Evolutionary conservation across 768 basidiomycete genomes (phyloP), one percentile per base, ranked within the genome.

Genomic region (Asterophora parasitica): DNA sequence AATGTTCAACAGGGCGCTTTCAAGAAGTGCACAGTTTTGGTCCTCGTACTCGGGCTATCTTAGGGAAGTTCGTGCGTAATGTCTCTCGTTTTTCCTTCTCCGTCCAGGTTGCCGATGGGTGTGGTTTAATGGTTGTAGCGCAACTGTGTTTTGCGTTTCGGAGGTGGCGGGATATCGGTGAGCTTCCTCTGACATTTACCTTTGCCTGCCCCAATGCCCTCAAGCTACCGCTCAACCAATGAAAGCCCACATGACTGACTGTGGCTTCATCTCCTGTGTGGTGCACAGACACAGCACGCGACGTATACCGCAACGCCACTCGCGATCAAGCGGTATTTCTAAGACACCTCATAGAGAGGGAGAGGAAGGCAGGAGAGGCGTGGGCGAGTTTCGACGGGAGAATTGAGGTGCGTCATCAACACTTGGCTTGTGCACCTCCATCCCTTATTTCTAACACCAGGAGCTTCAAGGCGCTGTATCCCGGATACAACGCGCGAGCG

Each of bases 41-140:
- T 88, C 88, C 3, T 88, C 85, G 48, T 89, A 88, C 63, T 90
- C 88, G 2, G 88, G 88, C 0, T 88, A 90, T 64, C 71, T 90
- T 42, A 78, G 87, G 36, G 86, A 89, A 72, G 73, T 86, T 48
- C 78, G 87, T 85, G 60, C 62, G 85, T 79, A 35, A 17, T 34
- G 30, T 30, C 45, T 19, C 9, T 12, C 27, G 19, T 19, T n/a
- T 53, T 38, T 46, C 43, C 28, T 28, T 39, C 43, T 11, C 42
- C 20, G 11, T 17, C 23, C 45, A 13, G 35, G 27, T 13, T 3
- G 3, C 23, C 6, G 23, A 23, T 23, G 23, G 3, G 6, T 23
- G 23, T 3, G 23, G 23, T 3, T 23, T 11, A n/a, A n/a, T 33
- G 46, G 4, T 31, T 40, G 30, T 49, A 88, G 87, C 85, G 27